These are phyloP conservation scores for Novymonas esmeraldas DNA, from an alignment of 208 protist genomes.

Conservation along the genomic window DNA sequence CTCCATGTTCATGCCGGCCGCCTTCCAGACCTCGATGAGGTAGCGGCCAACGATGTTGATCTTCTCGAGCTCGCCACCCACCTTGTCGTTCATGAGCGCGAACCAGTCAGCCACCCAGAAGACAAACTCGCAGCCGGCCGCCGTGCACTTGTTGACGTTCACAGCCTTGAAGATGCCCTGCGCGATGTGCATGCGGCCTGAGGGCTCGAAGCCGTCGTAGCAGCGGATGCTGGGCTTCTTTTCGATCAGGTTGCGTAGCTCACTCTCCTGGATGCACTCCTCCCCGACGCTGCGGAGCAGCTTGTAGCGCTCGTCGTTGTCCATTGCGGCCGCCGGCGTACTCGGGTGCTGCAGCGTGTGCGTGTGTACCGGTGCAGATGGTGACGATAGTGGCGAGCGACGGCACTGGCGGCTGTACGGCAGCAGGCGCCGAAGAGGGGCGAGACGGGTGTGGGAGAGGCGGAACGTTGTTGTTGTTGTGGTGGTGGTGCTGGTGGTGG, in stretches of 20 bases:
- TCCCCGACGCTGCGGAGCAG: slow-evolving; percentile 94
- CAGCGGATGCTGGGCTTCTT: slow-evolving; percentile 93
- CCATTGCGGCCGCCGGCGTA: slow-evolving; percentile 4
- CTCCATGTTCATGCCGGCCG: slow-evolving; percentile 97
- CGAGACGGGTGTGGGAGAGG: slow-evolving; percentile 2
- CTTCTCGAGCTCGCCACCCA: slow-evolving; percentile 98
- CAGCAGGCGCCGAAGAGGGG: slow-evolving; percentile 21
- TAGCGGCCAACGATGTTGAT: slow-evolving; percentile 98
- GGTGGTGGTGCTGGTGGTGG: background rate
- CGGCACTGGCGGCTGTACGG: no score
- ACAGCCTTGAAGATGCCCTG: slow-evolving; percentile 99
- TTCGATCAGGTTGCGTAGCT: slow-evolving; percentile 91
- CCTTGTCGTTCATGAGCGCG: slow-evolving; percentile 99
- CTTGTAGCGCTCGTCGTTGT: slow-evolving; percentile 74
- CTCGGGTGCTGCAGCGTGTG: background rate
- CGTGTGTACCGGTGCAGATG: background rate
- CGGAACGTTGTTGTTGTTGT: slow-evolving; percentile 24
- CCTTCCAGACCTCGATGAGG: slow-evolving; percentile 99
- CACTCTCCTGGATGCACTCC: slow-evolving; percentile 95
- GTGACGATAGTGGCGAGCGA: background rate
- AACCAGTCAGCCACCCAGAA: slow-evolving; percentile 99
- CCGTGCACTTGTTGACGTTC: slow-evolving; percentile 99
- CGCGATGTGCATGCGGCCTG: slow-evolving; percentile 99
- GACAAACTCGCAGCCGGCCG: slow-evolving; percentile 96
- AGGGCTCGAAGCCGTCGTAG: slow-evolving; percentile 99